Base-by-base conservation (phyloP, 2,329 filamentous ascomycete species). In the Rosellinia necatrix region DNA sequence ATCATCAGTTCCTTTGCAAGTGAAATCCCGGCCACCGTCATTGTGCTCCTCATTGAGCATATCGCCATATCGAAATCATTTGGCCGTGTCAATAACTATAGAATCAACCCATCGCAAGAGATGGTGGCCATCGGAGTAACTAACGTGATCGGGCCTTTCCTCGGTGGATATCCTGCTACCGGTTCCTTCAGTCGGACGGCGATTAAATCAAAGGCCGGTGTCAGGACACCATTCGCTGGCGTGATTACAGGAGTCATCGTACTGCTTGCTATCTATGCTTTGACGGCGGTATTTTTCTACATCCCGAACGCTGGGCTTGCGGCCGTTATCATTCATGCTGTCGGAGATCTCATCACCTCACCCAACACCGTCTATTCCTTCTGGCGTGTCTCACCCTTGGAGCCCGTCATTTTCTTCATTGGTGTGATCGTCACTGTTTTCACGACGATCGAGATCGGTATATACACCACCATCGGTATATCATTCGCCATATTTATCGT, bases 31-130 rank as follows among this genome's bases (percentile, higher is more conserved):
- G 89, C 90, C 6, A 88, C 89, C 0, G 87, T 97, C 49, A 96
- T 97, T 63, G 92, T 99, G n/a, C 81, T 97, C 54, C 81, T 97
- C 30, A 96, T 97, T 59, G 94, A 97, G 74, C 93, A 97, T 71
- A 96, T 97, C 66, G 92, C 93, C 43, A 97, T 97, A 61, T 91
- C 92, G 15, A 99, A 97, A 73, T 97, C 93, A 0, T 97, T 99
- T 65, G 94, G 94, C 8, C 85, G 93, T 56, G 84, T 97, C 66
- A 97, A 97, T 78, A 96, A 96, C 76, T 99, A 99, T 74, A 88
- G 85, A 13, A 97, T 99, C 70, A 87, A 97, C 65, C 92, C 94
- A 0, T 97, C 93, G 0, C 93, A 99, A 72, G 93, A 99, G 72
- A 83, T 99, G 75, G 90, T 99, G 42, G 93, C 91, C 19, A 96